Evolutionary conservation across 495 filamentous ascomycete species (phyloP), one percentile per base, ranked within the genome.

Genomic region (Endocarpon pusillum): DNA sequence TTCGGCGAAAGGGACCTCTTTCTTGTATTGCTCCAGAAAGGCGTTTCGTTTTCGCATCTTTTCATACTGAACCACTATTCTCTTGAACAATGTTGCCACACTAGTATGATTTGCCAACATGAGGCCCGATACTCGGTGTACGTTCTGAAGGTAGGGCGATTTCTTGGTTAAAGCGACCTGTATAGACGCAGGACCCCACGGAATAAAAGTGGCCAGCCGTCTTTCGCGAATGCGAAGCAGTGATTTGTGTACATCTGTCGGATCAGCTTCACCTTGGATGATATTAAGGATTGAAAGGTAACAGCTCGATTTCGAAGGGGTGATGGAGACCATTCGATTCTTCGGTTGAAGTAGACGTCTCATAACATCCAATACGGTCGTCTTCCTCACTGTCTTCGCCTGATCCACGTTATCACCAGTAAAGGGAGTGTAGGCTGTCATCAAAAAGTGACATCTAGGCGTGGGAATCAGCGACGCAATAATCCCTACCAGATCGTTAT

Each of bases 221-320:
- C 89, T 81, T 57, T 97, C 89, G 22, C 89, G 78, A 48, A 97
- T 96, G 37, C 89, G 81, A 34, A 97, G 74, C 34, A 97, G 66
- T 22, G 85, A 94, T 71, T 97, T 97, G 60, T 97, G 89, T 33
- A 82, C 77, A 59, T 97, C 89, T 4, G 85, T 94, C 11, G 89
- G 86, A 50, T 97, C 89, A 6, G 89, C 91, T 51, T 96, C 91
- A 40, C 89, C 89, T 53, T 93, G 85, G 49, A 97, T 97, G 48
- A 97, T 92, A 53, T 96, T 96, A 29, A 97, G 67, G 44, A 97
- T 97, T 24, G 83, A 93, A 45, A 97, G 94, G 58, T 97, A 97
- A 61, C 91, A 96, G 56, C 81, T 92, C 58, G 81, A 86, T 57
- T 94, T 97, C 47, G 81, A 81, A 12, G 87, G 85, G 38, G 83